Conservation (phyloP, 441 rosid genomes). For the Isatis lusitanica region DNA sequence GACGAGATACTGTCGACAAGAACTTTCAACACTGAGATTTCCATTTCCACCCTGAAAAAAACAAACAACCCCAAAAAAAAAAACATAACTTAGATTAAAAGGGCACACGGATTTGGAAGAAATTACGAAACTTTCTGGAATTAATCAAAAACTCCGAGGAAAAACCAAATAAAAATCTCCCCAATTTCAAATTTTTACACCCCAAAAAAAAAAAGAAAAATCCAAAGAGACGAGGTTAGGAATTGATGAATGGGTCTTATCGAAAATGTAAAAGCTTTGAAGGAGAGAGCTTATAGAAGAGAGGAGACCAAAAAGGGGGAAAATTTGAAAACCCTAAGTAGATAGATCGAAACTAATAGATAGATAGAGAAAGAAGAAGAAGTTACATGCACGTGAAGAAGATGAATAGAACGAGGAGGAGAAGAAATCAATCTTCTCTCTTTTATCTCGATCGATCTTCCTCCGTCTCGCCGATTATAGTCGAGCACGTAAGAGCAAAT, state of each 20-base stretch:
- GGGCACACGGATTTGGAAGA: neutral
- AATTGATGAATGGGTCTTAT: neutral
- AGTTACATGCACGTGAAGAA: slow-evolving; percentile 22
- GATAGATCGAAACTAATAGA: neutral
- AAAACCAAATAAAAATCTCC: neutral
- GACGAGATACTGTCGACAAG: slow-evolving; percentile 66
- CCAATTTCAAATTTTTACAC: neutral
- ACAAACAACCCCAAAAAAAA: neutral
- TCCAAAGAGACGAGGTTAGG: neutral
- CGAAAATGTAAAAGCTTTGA: neutral
- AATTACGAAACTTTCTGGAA: neutral
- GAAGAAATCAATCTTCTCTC: neutral
- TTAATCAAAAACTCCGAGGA: no score
- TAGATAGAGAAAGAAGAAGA: neutral
- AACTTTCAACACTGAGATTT: slow-evolving; percentile 62
- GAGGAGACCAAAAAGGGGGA: neutral
- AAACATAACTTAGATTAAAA: neutral
- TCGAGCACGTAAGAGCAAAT: slow-evolving; percentile 7
- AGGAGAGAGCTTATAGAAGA: neutral
- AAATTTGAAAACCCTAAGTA: slow-evolving; percentile 24
- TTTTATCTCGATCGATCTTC: neutral
- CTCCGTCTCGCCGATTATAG: neutral
- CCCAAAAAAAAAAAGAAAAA: neutral
- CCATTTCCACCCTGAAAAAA: slow-evolving; percentile 65
- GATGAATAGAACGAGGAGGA: neutral